These are phyloP conservation scores for Plectosphaerella plurivora DNA, from an alignment of 2,329 filamentous ascomycete genomes.

Conservation along the genomic window DNA sequence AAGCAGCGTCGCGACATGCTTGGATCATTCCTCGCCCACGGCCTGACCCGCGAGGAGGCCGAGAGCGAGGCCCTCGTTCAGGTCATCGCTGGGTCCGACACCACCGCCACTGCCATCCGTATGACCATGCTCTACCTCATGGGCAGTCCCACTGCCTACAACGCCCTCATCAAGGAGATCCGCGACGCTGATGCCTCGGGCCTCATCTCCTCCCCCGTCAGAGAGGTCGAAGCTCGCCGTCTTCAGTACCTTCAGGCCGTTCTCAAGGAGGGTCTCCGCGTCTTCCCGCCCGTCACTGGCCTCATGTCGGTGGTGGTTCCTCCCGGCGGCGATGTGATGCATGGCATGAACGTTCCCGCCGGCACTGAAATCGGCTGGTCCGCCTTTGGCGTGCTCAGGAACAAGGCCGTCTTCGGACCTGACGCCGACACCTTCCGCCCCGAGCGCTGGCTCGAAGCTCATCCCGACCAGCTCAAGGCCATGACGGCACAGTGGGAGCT, in stretches of 20 bases:
- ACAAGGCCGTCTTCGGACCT: conserved; percentile 28
- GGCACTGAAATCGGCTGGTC: conserved; percentile 41
- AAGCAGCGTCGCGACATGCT: conserved; percentile 30
- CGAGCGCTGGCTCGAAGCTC: conserved; percentile 42
- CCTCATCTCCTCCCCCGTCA: conserved; percentile 21
- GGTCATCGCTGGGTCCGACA: conserved; percentile 32
- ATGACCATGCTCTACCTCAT: conserved; percentile 46
- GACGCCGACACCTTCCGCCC: conserved; percentile 40
- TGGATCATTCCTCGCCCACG: conserved; percentile 34
- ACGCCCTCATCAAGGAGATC: conserved; percentile 43
- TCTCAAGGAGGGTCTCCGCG: conserved; percentile 42
- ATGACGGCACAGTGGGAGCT: conserved; percentile 36
- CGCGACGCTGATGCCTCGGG: conserved; percentile 22
- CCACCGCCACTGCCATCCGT: conserved; percentile 31
- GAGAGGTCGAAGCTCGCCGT: conserved; percentile 28
- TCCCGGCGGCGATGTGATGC: conserved; percentile 29
- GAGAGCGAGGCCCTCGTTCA: conserved; percentile 25
- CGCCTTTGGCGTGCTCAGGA: conserved; percentile 32
- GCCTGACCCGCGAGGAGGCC: conserved; percentile 22
- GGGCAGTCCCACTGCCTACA: conserved; percentile 41
- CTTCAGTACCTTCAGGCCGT: conserved; percentile 46
- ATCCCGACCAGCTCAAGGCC: conserved; percentile 20
- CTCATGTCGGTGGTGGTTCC: conserved; percentile 29
- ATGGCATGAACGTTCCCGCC: conserved; percentile 35
- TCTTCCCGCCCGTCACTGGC: conserved; percentile 37